Evolutionary conservation across 83 land plant genomes (phyloP), one percentile per base, ranked within the genome.

Genomic region (Picea engelmannii): DNA sequence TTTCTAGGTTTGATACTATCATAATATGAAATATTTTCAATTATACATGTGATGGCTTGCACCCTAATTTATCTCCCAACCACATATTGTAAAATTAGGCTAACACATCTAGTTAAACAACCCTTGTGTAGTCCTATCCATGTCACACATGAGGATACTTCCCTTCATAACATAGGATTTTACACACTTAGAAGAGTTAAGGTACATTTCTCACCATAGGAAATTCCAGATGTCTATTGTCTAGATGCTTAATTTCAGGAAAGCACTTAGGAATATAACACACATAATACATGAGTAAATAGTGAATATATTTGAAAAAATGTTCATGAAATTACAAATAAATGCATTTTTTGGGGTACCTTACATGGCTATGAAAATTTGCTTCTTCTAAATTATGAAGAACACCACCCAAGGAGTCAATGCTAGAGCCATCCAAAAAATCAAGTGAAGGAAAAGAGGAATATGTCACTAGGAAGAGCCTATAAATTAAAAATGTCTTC

Each of bases 371-470:
- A 74, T 76, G 49, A 77, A 84, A 66, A 35, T 85, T 85, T 40
- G 73, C 27, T 40, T 78, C 87, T 44, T 78, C 87, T 27, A 49
- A 69, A 60, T 44, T 75, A 35, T 74, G 85, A 67, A 82, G 81
- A 16, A 78, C 77, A 24, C 81, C 87, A 76, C 79, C 74, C 44
- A 83, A 69, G 59, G 80, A 74, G 70, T 83, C 87, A n/a, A 85
- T 82, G 35, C 85, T 77, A n/a, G 85, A 70, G 35, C 76, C 80
- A 68, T 85, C 87, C 73, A 85, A 70, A 61, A 85, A 83, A 80
- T 85, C 87, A 52, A 85, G 83, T 42, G 87, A 85, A 63, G 86
- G 73, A 70, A 78, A 85, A 21, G 85, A 85, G 23, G 85, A 82
- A 78, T 85, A 81, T 75, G 86, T 70, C 24, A 79, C 87, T 2